phyloP scores from a whole-genome alignment of 371 early-diverging fungal genomes.

The Mortierella sp. region DNA sequence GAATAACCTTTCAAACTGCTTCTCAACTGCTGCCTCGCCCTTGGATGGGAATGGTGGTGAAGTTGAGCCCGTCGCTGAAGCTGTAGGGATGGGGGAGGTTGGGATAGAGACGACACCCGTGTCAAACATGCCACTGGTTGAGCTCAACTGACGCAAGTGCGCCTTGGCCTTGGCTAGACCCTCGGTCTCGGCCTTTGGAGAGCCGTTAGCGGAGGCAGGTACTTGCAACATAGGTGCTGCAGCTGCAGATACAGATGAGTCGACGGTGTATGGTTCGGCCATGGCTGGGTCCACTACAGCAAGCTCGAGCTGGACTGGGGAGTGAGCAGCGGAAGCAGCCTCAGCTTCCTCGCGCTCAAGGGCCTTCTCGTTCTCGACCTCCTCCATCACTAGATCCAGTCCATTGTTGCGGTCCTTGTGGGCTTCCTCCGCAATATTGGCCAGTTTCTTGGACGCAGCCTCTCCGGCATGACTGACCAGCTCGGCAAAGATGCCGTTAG shows the following conservation, averaged over 20 bases:
- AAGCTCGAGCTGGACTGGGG: background rate
- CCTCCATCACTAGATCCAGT: slow-evolving; percentile 15
- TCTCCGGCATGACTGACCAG: slow-evolving; percentile 61
- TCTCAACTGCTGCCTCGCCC: slow-evolving; percentile 13
- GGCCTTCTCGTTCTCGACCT: slow-evolving; percentile 23
- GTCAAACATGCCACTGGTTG: background rate
- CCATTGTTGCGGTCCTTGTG: slow-evolving; percentile 25
- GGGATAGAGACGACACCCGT: background rate
- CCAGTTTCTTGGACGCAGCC: slow-evolving; percentile 52
- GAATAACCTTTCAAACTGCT: slow-evolving; percentile 28
- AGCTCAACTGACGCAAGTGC: slow-evolving; percentile 16
- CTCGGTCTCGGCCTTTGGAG: slow-evolving; percentile 5
- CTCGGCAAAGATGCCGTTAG: slow-evolving; percentile 67
- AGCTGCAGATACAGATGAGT: background rate
- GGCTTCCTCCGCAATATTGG: slow-evolving; percentile 48
- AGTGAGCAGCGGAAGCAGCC: too few relatives aligned
- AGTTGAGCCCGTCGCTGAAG: background rate
- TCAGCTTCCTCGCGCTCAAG: too few relatives aligned
- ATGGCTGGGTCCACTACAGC: background rate
- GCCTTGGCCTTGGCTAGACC: slow-evolving; percentile 26
- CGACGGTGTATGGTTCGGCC: background rate
- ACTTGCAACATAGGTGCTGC: background rate
- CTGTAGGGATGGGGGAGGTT: background rate
- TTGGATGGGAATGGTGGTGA: background rate
- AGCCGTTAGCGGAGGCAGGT: background rate